These are phyloP conservation scores for Sugiyamaella grinbergsii DNA, from an alignment of 1,139 yeast genomes.

Conservation along the genomic window DNA sequence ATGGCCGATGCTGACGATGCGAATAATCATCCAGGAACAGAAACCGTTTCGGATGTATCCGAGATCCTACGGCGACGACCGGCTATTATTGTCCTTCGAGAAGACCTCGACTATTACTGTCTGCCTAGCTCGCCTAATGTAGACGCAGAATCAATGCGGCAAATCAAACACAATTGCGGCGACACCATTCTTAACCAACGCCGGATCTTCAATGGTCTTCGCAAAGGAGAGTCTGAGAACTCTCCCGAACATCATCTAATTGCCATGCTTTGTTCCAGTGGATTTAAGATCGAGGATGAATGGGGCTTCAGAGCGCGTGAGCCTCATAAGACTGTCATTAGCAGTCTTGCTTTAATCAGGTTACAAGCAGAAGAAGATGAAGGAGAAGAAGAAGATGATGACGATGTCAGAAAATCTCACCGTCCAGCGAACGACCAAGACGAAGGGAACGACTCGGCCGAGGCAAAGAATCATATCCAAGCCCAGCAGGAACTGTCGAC, in stretches of 20 bases:
- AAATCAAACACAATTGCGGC: conserved; percentile 72
- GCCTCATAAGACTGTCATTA: conserved; percentile 81
- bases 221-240: conserved; percentile 56
- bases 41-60: conserved; percentile 40
- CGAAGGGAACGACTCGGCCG: conserved; percentile 32
- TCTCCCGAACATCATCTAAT: conserved; percentile 94
- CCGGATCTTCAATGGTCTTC: conserved; percentile 71
- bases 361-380: conserved; percentile 36
- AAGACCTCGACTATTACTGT: conserved; percentile 91
- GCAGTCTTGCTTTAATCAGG: conserved; percentile 81
- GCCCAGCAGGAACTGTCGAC: conserved; percentile 39
- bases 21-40: conserved; percentile 4
- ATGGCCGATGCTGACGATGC: neutral
- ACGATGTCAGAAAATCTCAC: neutral
- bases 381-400: neutral
- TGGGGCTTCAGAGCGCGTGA: conserved; percentile 93
- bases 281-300: conserved; percentile 63
- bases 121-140: conserved; percentile 53
- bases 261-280: conserved; percentile 93
- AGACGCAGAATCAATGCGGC: conserved; percentile 49
- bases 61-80: conserved; percentile 76
- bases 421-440: no score
- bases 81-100: conserved; percentile 87
- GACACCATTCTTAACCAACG: conserved; percentile 57
- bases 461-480: conserved; percentile 1